Percentiles rank a stretch among this genome's conserved stretches.
phyloP scores from a whole-genome alignment of 75 land plant species.

The Cryptomeria japonica region DNA sequence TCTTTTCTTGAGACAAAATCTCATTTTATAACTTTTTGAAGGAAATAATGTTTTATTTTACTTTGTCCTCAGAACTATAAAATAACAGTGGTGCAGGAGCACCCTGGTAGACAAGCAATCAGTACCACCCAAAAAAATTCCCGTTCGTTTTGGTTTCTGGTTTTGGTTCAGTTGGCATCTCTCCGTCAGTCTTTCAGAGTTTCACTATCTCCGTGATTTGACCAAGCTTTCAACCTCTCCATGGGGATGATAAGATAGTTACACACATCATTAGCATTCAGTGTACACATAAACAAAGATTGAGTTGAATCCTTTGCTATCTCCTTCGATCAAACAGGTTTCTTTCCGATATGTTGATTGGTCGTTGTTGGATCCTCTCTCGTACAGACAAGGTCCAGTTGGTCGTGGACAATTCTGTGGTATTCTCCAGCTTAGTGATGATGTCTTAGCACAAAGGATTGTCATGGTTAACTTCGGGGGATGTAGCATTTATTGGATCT shows the following conservation, averaged over 20 bases:
- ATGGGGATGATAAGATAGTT: slow-evolving; percentile 56
- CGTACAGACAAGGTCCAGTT: background rate
- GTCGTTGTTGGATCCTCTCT: background rate
- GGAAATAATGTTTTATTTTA: too few relatives aligned
- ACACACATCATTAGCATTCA: slow-evolving; percentile 83
- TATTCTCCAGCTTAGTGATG: slow-evolving; percentile 66
- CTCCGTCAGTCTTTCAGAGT: too few relatives aligned
- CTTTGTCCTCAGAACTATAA: too few relatives aligned
- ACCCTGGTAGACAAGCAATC: too few relatives aligned
- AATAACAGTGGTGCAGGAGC: too few relatives aligned
- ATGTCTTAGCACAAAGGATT: slow-evolving; percentile 71
- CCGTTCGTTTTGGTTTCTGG: too few relatives aligned
- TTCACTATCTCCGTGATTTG: too few relatives aligned
- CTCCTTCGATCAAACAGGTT: slow-evolving; percentile 16
- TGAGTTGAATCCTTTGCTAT: slow-evolving; percentile 40
- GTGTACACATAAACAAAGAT: slow-evolving; percentile 65
- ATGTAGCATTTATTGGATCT: slow-evolving; percentile 79
- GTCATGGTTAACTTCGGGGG: slow-evolving; percentile 62
- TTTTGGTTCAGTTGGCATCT: too few relatives aligned
- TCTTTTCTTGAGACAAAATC: too few relatives aligned
- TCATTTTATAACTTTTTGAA: too few relatives aligned
- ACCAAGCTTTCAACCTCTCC: too few relatives aligned
- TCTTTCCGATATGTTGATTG: background rate
- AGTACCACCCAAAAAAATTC: too few relatives aligned
- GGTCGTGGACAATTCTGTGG: slow-evolving; percentile 47